Percentiles rank a stretch among this genome's conserved stretches.
Evolutionary conservation across 495 filamentous ascomycete genomes (phyloP).

Genomic region (Hypomontagnella submonticulosa): DNA sequence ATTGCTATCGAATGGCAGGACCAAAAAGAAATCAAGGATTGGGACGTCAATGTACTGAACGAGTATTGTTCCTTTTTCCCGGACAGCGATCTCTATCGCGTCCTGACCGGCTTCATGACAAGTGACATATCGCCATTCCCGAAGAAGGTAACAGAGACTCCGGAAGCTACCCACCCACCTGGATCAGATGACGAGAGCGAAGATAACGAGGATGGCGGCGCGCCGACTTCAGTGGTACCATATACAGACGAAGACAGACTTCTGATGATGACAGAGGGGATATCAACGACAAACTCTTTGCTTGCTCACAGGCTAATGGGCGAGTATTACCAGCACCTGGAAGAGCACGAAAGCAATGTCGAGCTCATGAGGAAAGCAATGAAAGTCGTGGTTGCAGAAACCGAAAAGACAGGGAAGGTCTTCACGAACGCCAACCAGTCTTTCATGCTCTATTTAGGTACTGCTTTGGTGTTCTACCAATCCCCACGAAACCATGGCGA

Average conservation of each 20-base stretch:
- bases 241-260: constrained; percentile 77
- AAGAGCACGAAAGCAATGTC: constrained; percentile 87
- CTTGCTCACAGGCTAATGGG: constrained; percentile 86
- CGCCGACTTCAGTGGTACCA: constrained; percentile 59
- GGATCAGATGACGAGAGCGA: constrained; percentile 55
- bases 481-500: constrained; percentile 89
- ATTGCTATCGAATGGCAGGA: constrained; percentile 91
- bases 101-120: constrained; percentile 80
- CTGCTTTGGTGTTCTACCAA: constrained; percentile 86
- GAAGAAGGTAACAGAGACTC: constrained; percentile 39
- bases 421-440: constrained; percentile 76
- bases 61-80: constrained; percentile 89
- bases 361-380: constrained; percentile 79
- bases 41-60: constrained; percentile 77
- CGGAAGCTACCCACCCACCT: constrained; percentile 26
- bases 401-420: constrained; percentile 69
- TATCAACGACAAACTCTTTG: constrained; percentile 77
- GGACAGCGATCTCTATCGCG: constrained; percentile 79
- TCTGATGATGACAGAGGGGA: constrained; percentile 83
- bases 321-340: constrained; percentile 84
- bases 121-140: constrained; percentile 90
- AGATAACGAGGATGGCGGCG: constrained; percentile 64
- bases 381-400: constrained; percentile 67
- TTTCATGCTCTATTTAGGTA: constrained; percentile 79
- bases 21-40: constrained; percentile 72